Evolutionary conservation across 768 basidiomycete species (phyloP).

Genomic region (Pleurotus tuber-regium): DNA sequence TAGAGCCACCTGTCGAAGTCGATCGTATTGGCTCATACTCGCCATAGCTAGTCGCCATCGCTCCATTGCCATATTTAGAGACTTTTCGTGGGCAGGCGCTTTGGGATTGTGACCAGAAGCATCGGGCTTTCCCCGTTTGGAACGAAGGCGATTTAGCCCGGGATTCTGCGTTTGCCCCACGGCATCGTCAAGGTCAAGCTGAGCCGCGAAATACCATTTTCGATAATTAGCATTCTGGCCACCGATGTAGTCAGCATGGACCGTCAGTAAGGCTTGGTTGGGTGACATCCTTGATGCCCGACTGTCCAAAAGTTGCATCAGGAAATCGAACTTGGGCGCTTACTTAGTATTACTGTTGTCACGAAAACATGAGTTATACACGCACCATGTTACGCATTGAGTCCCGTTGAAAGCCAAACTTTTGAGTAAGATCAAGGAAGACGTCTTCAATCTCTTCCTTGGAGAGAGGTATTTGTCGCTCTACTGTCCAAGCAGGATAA

Average conservation of each 20-base stretch:
- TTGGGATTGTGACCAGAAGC: conserved; percentile 29
- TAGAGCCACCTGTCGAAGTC: conserved; percentile 92
- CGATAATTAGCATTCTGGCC: conserved; percentile 98
- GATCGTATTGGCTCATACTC: conserved; percentile 97
- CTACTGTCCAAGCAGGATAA: conserved; percentile 92
- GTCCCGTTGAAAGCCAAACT: conserved; percentile 97
- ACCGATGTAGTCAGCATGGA: conserved; percentile 99
- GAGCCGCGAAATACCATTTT: conserved; percentile 99
- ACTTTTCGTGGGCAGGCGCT: conserved; percentile 55
- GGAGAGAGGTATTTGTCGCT: conserved; percentile 92
- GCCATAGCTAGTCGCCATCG: conserved; percentile 98
- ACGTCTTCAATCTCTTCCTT: conserved; percentile 99
- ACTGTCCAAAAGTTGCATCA: conserved; percentile 97
- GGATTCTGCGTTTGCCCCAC: conserved; percentile 92
- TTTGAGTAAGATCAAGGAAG: conserved; percentile 94
- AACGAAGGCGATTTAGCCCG: conserved; percentile 80
- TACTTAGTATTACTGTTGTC: conserved; percentile 14
- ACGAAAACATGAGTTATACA: conserved; percentile 4
- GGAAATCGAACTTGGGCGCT: conserved; percentile 79
- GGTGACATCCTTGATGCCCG: conserved; percentile 97
- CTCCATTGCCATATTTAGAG: conserved; percentile 78
- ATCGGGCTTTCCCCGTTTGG: conserved; percentile 40
- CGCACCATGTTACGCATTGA: conserved; percentile 93
- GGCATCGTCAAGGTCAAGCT: conserved; percentile 97
- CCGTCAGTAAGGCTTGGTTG: conserved; percentile 88